These are phyloP conservation scores for Annona cherimola DNA, from an alignment of 164 flowering plant genomes.

Conservation along the genomic window DNA sequence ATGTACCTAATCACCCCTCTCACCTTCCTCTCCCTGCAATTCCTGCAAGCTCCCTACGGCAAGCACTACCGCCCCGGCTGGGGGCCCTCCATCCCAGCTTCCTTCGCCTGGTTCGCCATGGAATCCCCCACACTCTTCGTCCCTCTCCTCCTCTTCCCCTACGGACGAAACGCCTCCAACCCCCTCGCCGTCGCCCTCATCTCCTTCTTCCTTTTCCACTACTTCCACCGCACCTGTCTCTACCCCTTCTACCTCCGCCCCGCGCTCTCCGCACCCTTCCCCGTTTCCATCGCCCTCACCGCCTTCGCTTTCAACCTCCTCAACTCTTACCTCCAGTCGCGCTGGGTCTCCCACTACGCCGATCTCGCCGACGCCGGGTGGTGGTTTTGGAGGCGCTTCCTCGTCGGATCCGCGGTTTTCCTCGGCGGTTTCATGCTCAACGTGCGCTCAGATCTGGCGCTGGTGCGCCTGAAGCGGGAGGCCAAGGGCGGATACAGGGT, in stretches of 20 bases:
- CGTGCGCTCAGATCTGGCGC: constrained; percentile 52
- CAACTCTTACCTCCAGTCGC: constrained; percentile 61
- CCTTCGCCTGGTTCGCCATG: constrained; percentile 83
- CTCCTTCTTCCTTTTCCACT: constrained; percentile 69
- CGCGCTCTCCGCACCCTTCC: constrained; percentile 27
- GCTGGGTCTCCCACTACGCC: constrained; percentile 68
- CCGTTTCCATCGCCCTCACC: constrained; percentile 51
- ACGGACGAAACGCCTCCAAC: constrained; percentile 42
- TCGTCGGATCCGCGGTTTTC: constrained; percentile 47
- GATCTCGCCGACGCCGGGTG: constrained; percentile 27
- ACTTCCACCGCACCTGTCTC: constrained; percentile 69
- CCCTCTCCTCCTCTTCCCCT: constrained; percentile 58
- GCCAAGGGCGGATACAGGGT: constrained; percentile 61
- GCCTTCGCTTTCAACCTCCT: constrained; percentile 67
- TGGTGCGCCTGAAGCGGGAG: constrained; percentile 48
- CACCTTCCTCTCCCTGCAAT: constrained; percentile 49
- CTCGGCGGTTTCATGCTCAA: constrained; percentile 57
- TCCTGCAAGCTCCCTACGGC: constrained; percentile 80
- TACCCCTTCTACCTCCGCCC: constrained; percentile 24
- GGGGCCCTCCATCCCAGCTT: constrained; percentile 67
- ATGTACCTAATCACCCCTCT: constrained; percentile 44
- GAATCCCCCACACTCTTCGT: constrained; percentile 80
- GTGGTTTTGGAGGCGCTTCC: constrained; percentile 57
- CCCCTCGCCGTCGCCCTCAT: constrained; percentile 48
- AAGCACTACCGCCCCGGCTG: constrained; percentile 70